A percentile compares a stretch with the other conserved stretches of the same genome.
Evolutionary conservation across 352 stramenopile species (phyloP).

Genomic region (Phytopythium cucurbitacearum): DNA sequence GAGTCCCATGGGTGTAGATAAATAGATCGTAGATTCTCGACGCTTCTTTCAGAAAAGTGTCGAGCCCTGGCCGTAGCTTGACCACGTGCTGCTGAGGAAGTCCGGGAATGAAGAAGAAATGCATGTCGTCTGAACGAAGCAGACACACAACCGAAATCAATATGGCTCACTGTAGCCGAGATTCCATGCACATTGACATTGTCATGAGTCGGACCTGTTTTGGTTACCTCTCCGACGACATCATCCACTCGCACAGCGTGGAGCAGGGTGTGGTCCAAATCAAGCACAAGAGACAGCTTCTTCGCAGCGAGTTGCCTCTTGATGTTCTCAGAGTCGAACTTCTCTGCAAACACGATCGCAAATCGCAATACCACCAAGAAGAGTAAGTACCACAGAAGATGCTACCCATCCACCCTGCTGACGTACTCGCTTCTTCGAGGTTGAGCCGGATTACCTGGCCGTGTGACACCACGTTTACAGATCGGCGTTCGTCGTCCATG

Average conservation of each 20-base stretch:
- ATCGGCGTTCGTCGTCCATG: constrained; percentile 41
- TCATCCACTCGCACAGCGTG: constrained; percentile 88
- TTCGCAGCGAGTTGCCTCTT: constrained; percentile 80
- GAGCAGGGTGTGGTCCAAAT: constrained; percentile 97
- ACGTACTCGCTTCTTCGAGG: constrained; percentile 94
- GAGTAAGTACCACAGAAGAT: constrained; percentile 2
- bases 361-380: constrained; percentile 1
- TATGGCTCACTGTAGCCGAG: neutral
- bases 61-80: constrained; percentile 90
- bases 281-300: constrained; percentile 94
- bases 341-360: constrained; percentile 34
- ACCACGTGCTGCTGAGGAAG: constrained; percentile 87
- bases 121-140: constrained; percentile 54
- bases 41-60: constrained; percentile 85
- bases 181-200: neutral
- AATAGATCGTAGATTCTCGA: constrained; percentile 89
- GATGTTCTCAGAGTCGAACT: constrained; percentile 84
- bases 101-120: constrained; percentile 76
- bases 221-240: constrained; percentile 47
- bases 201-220: constrained; percentile 31
- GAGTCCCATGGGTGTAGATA: constrained; percentile 95
- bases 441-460: constrained; percentile 92
- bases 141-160: neutral
- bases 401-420: constrained; percentile 4
- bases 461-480: constrained; percentile 78